Evolutionary conservation across 176 grass and related monocot genomes (phyloP).

Genomic region (Oryza punctata): DNA sequence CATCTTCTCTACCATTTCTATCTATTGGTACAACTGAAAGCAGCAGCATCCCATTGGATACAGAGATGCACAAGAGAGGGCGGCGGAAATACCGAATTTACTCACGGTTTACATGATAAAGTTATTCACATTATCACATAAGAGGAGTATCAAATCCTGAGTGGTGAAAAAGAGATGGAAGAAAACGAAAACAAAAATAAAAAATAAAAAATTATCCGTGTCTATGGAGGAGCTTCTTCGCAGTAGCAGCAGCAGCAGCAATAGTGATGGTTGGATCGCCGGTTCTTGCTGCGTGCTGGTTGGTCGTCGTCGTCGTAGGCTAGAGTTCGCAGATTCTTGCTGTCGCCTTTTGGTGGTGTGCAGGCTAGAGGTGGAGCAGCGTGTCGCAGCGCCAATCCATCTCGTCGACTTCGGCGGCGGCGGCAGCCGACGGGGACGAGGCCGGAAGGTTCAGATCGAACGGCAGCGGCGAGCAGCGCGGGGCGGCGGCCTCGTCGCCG

Average conservation of each 20-base stretch:
- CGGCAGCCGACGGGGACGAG: constrained; percentile 11
- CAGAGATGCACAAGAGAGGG: background rate
- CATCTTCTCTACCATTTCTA: constrained; percentile 32
- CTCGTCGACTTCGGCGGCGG: constrained; percentile 35
- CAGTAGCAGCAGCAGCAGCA: constrained; percentile 24
- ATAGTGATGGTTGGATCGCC: background rate
- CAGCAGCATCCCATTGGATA: background rate
- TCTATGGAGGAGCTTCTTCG: constrained; percentile 25
- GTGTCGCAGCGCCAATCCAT: constrained; percentile 72
- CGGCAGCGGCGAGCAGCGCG: constrained; percentile 28
- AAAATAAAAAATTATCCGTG: constrained; percentile 10
- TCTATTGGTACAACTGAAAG: background rate
- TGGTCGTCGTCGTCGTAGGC: background rate
- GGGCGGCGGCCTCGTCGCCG: constrained; percentile 44
- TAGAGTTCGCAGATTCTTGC: constrained; percentile 15
- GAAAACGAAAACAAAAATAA: background rate
- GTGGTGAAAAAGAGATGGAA: constrained; percentile 10
- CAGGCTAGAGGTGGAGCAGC: constrained; percentile 51
- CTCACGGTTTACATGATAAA: constrained; percentile 37
- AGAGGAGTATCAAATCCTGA: constrained; percentile 33
- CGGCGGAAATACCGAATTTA: background rate
- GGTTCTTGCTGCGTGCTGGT: background rate
- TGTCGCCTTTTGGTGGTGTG: background rate
- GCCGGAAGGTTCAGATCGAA: constrained; percentile 82
- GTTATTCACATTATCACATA: constrained; percentile 54